These are phyloP conservation scores for Ceriops zippeliana DNA, from an alignment of 345 rosid species.

Conservation along the genomic window DNA sequence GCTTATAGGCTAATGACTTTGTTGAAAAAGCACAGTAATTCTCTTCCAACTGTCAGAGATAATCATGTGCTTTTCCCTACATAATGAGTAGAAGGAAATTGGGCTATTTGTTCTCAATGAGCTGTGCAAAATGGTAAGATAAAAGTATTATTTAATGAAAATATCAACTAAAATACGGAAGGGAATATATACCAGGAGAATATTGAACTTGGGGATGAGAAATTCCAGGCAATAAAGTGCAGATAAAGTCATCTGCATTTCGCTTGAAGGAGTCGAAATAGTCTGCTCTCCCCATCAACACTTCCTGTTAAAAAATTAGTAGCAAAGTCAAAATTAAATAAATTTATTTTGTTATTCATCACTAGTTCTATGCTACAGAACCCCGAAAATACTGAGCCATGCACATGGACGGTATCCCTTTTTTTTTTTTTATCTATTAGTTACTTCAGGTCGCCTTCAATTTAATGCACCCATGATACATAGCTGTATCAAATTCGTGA, in stretches of 20 bases:
- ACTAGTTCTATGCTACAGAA: neutral
- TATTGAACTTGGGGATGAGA: slow-evolving; percentile 91
- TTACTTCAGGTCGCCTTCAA: neutral
- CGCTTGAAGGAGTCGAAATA: slow-evolving; percentile 82
- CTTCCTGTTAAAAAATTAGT: slow-evolving; percentile 53
- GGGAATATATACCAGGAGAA: slow-evolving; percentile 64
- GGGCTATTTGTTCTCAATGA: slow-evolving; percentile 7
- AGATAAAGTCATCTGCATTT: slow-evolving; percentile 87
- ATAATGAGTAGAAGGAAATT: too few relatives aligned
- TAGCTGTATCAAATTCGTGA: slow-evolving; percentile 9
- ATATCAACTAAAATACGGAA: neutral
- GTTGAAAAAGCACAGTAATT: slow-evolving; percentile 7
- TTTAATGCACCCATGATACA: neutral
- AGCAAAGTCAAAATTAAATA: neutral
- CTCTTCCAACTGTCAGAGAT: slow-evolving; percentile 2
- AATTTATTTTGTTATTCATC: neutral
- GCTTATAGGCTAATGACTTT: neutral
- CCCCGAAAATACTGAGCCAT: slow-evolving; percentile 8
- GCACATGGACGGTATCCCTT: neutral
- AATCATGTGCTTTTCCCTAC: slow-evolving; percentile 6
- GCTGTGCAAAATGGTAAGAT: slow-evolving; percentile 4
- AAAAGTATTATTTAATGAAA: neutral
- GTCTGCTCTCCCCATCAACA: slow-evolving; percentile 87
- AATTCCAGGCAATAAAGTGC: slow-evolving; percentile 87
- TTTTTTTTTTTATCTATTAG: too few relatives aligned